A percentile compares a stretch with the other conserved stretches of the same genome.
Conservation (phyloP, 805 yeast genomes). For the Myxozyma lipomycoides region DNA sequence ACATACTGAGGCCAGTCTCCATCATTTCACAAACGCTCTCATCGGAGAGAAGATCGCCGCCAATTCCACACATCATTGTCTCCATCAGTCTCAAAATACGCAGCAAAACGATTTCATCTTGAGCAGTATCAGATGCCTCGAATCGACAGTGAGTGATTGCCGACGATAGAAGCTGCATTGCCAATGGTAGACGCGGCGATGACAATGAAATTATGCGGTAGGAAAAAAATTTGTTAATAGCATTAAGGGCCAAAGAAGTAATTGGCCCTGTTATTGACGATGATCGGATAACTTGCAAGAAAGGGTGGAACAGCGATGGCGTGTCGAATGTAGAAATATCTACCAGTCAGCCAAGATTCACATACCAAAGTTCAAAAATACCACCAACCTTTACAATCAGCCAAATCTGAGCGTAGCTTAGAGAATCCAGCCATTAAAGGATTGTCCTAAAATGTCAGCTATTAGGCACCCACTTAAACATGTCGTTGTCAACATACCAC, state of each 20-base stretch:
- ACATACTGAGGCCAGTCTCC: constrained; percentile 85
- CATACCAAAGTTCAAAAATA: neutral
- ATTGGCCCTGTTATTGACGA: constrained; percentile 82
- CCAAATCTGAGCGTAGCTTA: constrained; percentile 67
- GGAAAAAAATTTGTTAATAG: constrained; percentile 68
- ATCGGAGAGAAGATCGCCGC: constrained; percentile 67
- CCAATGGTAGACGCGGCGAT: constrained; percentile 53
- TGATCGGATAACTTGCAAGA: constrained; percentile 74
- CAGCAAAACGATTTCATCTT: constrained; percentile 85
- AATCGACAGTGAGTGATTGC: constrained; percentile 91
- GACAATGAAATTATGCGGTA: constrained; percentile 58
- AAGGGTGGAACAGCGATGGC: constrained; percentile 77
- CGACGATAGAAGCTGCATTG: constrained; percentile 62
- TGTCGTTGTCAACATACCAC: constrained; percentile 3
- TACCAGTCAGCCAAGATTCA: neutral
- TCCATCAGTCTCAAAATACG: constrained; percentile 77
- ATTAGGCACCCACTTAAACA: constrained; percentile 5
- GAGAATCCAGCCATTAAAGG: constrained; percentile 52
- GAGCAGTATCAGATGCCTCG: constrained; percentile 88
- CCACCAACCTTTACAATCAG: constrained; percentile 43
- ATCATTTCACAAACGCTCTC: constrained; percentile 82
- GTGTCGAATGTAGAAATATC: constrained; percentile 59
- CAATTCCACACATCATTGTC: constrained; percentile 56
- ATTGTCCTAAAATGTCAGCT: constrained; percentile 30
- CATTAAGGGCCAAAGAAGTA: constrained; percentile 72